These are phyloP conservation scores for Spinellus fusiger DNA, from an alignment of 192 early-diverging fungal genomes.

Conservation along the genomic window DNA sequence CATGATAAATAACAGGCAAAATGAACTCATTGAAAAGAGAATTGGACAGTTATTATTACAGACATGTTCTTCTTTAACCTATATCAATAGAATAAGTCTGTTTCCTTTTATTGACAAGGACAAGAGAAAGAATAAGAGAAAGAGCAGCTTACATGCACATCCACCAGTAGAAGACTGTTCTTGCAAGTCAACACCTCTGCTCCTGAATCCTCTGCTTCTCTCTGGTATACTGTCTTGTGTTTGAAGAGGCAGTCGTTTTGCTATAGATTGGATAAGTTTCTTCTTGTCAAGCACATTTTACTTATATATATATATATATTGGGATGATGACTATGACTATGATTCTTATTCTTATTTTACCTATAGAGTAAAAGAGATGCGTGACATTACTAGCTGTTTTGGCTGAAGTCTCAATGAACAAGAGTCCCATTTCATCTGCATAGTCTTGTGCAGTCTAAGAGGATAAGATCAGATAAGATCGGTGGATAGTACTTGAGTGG, in stretches of 20 bases:
- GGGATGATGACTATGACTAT: not conserved
- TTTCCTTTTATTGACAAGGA: not conserved
- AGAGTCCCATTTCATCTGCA: constrained; percentile 49
- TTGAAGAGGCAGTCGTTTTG: constrained; percentile 15
- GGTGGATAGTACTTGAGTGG: not conserved
- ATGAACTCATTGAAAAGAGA: no score
- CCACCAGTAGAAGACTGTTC: constrained; percentile 1
- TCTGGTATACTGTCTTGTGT: constrained; percentile 5
- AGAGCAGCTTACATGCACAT: constrained; percentile 11
- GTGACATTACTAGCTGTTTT: constrained; percentile 52
- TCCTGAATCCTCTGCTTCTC: constrained; percentile 1
- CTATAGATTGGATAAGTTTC: no score
- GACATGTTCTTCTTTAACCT: no score
- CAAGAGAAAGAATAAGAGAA: not conserved
- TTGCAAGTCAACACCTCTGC: constrained; percentile 7
- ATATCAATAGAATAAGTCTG: no score
- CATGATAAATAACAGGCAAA: no score
- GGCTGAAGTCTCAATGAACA: constrained; percentile 61
- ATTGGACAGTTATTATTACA: no score
- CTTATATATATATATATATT: not conserved
- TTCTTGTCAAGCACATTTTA: no score
- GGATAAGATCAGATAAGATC: not conserved
- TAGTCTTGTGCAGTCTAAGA: constrained; percentile 51
- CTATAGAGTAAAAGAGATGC: constrained; percentile 54
- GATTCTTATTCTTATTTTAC: constrained; percentile 17